These are phyloP conservation scores for Cucumis hystrix DNA, from an alignment of 306 rosid genomes.

Conservation along the genomic window DNA sequence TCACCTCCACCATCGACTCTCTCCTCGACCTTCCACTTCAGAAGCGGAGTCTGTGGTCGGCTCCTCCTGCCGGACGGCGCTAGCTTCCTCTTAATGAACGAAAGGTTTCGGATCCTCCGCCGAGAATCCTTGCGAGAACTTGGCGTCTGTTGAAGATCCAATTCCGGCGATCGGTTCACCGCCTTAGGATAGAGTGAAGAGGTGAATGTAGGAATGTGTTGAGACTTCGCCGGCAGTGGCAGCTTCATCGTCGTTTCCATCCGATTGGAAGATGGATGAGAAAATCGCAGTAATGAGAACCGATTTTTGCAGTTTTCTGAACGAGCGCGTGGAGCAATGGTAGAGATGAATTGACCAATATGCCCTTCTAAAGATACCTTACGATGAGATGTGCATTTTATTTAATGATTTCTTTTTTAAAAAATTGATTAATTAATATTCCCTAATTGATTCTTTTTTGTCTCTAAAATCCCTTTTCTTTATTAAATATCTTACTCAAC, in stretches of 20 bases:
- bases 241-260: conserved; percentile 46
- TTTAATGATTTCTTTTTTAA: not conserved
- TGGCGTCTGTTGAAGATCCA: conserved; percentile 45
- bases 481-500: not conserved
- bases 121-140: conserved; percentile 19
- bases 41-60: conserved; percentile 69
- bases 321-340: not conserved
- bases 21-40: conserved; percentile 47
- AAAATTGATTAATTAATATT: not conserved
- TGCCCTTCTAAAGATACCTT: not conserved
- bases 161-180: conserved; percentile 29
- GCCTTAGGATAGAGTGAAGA: conserved; percentile 14
- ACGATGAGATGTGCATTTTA: not conserved
- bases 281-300: not conserved
- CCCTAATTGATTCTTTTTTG: not conserved
- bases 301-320: not conserved
- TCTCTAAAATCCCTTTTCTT: not conserved
- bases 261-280: not conserved
- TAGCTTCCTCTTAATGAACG: conserved; percentile 22
- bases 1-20: conserved; percentile 6
- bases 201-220: conserved; percentile 18
- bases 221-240: conserved; percentile 19
- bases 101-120: conserved; percentile 24
- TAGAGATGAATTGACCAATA: not conserved
- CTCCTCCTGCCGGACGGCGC: conserved; percentile 40